Evolutionary conservation across 805 yeast species (phyloP).

Genomic region (Ogataea ramenticola): DNA sequence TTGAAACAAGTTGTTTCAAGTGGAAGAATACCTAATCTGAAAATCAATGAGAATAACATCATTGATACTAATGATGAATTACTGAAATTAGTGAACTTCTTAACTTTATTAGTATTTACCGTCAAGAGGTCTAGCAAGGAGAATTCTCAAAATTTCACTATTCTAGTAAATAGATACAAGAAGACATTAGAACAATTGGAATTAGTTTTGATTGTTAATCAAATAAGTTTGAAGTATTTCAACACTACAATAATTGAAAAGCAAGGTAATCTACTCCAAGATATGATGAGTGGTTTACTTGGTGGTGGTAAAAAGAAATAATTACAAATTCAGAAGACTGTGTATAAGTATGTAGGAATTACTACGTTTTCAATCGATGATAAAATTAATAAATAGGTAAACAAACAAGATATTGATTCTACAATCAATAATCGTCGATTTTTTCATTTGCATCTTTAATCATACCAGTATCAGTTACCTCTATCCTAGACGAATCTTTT

Average conservation of each 20-base stretch:
- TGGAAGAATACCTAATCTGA: conserved; percentile 7
- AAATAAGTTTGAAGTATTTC: conserved; percentile 23
- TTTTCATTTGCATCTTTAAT: background rate
- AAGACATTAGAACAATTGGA: conserved; percentile 12
- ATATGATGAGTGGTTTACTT: conserved; percentile 68
- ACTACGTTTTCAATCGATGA: background rate
- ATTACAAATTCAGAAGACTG: too few species aligned
- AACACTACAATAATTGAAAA: conserved; percentile 32
- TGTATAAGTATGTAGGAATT: too few species aligned
- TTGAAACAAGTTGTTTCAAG: conserved; percentile 21
- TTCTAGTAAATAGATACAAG: conserved; percentile 36
- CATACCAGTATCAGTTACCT: background rate
- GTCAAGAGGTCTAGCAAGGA: conserved; percentile 40
- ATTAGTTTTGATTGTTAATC: conserved; percentile 19
- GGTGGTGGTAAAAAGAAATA: conserved; percentile 27
- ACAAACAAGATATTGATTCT: background rate
- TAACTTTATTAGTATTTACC: conserved; percentile 57
- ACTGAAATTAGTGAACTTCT: conserved; percentile 49
- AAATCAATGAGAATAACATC: conserved; percentile 11
- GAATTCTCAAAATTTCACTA: conserved; percentile 30
- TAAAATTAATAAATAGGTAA: background rate
- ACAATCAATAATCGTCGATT: conserved; percentile 1
- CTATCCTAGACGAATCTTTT: conserved; percentile 23
- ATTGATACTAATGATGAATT: conserved; percentile 17
- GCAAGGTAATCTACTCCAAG: conserved; percentile 53